A percentile compares a stretch with the other conserved stretches of the same genome.
Conservation (phyloP, 1,284 basidiomycete genomes). For the Cryptococcus maquisensis region DNA sequence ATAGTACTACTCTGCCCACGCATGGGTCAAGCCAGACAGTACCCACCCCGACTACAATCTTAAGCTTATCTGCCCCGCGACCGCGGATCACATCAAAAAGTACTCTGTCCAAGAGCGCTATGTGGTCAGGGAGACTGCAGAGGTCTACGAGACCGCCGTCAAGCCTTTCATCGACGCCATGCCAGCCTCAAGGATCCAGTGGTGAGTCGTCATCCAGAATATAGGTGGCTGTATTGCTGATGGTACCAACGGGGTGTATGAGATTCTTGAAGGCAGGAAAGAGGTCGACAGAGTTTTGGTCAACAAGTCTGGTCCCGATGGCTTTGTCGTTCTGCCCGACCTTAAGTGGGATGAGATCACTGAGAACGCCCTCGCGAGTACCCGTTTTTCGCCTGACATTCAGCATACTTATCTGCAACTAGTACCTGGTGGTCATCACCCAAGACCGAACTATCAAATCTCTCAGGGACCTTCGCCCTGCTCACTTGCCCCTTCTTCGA, state of each 20-base stretch:
- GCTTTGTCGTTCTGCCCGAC: conserved; percentile 82
- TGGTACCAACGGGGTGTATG: conserved; percentile 64
- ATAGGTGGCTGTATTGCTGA: neutral
- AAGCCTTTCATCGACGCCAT: conserved; percentile 73
- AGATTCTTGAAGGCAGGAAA: conserved; percentile 74
- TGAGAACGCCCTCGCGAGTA: conserved; percentile 51
- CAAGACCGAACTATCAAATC: conserved; percentile 59
- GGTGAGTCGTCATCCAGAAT: conserved; percentile 54
- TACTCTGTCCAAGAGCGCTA: conserved; percentile 70
- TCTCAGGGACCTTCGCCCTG: conserved; percentile 63
- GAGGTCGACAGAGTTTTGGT: conserved; percentile 75
- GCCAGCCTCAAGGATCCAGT: conserved; percentile 69
- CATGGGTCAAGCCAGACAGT: conserved; percentile 15
- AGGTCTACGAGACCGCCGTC: conserved; percentile 64
- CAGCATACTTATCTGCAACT: neutral
- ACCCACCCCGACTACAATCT: conserved; percentile 49
- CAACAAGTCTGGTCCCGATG: conserved; percentile 54
- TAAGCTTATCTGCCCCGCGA: conserved; percentile 74
- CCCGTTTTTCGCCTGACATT: neutral
- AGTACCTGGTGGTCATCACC: conserved; percentile 68
- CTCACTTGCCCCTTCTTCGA: conserved; percentile 66
- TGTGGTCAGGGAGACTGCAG: conserved; percentile 77
- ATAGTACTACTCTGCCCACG: conserved; percentile 48
- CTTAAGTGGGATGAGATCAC: conserved; percentile 86
- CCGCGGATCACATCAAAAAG: conserved; percentile 77